Base-by-base conservation (phyloP, 257 asterid genomes). In the Penstemon barbatus region DNA sequence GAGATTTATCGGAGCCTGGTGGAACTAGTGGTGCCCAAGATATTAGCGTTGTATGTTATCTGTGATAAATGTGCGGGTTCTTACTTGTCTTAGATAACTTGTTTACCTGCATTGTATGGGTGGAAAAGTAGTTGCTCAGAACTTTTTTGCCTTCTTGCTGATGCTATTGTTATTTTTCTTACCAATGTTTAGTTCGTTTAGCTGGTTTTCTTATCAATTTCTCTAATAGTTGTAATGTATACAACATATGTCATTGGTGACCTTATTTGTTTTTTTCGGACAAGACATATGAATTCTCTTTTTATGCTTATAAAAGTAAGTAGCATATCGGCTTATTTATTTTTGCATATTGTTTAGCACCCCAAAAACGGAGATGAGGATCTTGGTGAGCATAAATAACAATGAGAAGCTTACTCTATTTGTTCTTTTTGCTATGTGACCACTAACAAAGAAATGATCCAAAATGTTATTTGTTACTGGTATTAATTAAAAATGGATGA, bases 1-100 rank as follows among this genome's bases (percentile, higher is more conserved):
- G 62, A 61, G 60, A 61, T 44, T 43, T 61, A 15, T 51, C n/a
- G 39, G 51, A 70, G 10, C 33, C 61, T 41, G 13, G 68, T 10
- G 6, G 65, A 42, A 60, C 11, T 69, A 51, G 48, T 12, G 63
- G 45, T 71, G 33, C 66, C 43, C 53, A 53, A 48, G 36, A 49
- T 42, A 38, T 41, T 58, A 60, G n/a, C 67, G 38, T 49, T 69
- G 38, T 39, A 52, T 8, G 59, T 40, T 39, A 15, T 53, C 8
- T 8, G 36, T 7, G 40, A 40, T 11, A 45, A 13, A 18, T 40
- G 6, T 42, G 8, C 5, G 40, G 19, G n/a, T 38, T 49, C 6
- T 8, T 7, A 15, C 8, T 44, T 46, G 18, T 45, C 13, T 41
- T 42, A 40, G 51, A 61, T 0, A n/a, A 42, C 5, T 9, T 60